Conservation (phyloP, 1,139 yeast genomes). For the Candida tetrigidarum region DNA sequence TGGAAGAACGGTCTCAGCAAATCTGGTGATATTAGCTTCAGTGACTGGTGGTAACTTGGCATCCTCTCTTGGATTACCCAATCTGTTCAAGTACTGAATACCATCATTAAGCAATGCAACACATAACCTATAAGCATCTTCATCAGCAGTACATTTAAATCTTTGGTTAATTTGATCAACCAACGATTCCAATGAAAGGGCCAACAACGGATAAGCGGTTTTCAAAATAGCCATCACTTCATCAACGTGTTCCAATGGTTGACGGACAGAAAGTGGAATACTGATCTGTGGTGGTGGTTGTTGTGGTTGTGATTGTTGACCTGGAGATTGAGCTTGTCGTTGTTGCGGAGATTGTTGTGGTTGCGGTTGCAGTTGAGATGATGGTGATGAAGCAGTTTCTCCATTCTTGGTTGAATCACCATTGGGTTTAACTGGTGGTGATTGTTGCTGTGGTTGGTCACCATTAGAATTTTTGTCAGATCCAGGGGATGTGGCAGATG, state of each 20-base stretch:
- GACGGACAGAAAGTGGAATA: conserved; percentile 36
- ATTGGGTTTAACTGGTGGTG: no score
- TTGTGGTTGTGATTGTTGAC: no score
- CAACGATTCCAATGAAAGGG: conserved; percentile 89
- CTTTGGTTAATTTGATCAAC: conserved; percentile 96
- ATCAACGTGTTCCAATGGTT: conserved; percentile 95
- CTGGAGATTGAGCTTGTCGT: no score
- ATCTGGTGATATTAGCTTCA: conserved; percentile 84
- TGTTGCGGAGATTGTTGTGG: no score
- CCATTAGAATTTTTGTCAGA: conserved; percentile 7
- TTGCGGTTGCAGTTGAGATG: conserved; percentile 4
- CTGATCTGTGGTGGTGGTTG: conserved; percentile 11
- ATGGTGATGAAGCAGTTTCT: conserved; percentile 5
- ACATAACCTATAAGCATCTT: conserved; percentile 92
- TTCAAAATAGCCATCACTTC: conserved; percentile 94
- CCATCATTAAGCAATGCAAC: conserved; percentile 95
- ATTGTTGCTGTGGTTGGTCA: no score
- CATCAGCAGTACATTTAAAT: conserved; percentile 94
- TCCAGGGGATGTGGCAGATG: conserved; percentile 4
- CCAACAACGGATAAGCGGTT: conserved; percentile 93
- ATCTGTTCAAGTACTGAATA: conserved; percentile 81
- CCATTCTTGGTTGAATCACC: conserved; percentile 2
- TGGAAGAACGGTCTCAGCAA: conserved; percentile 94
- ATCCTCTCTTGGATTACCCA: conserved; percentile 85
- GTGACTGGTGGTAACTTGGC: conserved; percentile 91